Evolutionary conservation across 2,329 filamentous ascomycete species (phyloP).

Genomic region (Nectriaceae sp.): DNA sequence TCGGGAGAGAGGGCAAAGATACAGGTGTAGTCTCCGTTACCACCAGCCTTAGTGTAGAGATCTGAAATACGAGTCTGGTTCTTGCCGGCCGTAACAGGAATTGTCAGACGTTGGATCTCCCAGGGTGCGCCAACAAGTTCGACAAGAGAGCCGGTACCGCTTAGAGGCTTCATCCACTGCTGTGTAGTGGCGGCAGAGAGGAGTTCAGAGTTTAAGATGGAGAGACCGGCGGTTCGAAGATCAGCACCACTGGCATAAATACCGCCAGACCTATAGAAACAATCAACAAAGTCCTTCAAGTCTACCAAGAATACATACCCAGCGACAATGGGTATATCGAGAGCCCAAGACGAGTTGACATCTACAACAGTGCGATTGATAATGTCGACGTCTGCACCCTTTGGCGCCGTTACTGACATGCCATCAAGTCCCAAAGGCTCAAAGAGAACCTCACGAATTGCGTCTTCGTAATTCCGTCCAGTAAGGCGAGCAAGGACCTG

Average conservation of each 20-base stretch:
- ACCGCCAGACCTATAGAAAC: conserved; percentile 2
- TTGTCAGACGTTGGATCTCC: conserved; percentile 42
- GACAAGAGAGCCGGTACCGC: conserved; percentile 35
- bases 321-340: conserved; percentile 21
- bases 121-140: conserved; percentile 45
- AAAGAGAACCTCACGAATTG: conserved; percentile 6
- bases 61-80: conserved; percentile 40
- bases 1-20: conserved; percentile 43
- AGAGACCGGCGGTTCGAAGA: conserved; percentile 1
- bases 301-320: conserved; percentile 16
- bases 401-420: neutral
- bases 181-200: neutral
- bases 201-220: conserved; percentile 2
- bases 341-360: conserved; percentile 10
- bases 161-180: conserved; percentile 45
- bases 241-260: conserved; percentile 6
- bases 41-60: conserved; percentile 47
- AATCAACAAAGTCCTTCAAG: too few relatives aligned
- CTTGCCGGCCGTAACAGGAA: conserved; percentile 22
- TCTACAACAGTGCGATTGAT: conserved; percentile 5
- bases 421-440: conserved; percentile 14
- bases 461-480: conserved; percentile 10
- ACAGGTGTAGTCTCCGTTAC: conserved; percentile 38
- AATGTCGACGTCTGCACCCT: conserved; percentile 9
- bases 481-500: conserved; percentile 17